phyloP scores from a whole-genome alignment of 805 yeast species.

The Geotrichum ghanense region DNA sequence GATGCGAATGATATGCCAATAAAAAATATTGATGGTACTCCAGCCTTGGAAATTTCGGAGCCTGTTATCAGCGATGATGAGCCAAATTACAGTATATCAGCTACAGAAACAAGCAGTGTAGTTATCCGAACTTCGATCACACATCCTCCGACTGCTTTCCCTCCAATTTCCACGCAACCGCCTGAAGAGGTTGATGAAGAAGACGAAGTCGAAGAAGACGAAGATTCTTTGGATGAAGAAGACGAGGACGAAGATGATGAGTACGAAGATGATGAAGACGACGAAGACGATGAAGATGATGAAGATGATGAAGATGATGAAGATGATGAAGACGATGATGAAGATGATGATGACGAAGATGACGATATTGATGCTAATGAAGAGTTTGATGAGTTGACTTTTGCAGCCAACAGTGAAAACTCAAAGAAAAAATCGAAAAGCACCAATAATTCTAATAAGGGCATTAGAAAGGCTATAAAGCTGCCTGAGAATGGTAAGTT shows the following conservation, averaged over 20 bases:
- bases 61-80: too few species aligned
- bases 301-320: slow-evolving; percentile 4
- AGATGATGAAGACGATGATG: slow-evolving; percentile 5
- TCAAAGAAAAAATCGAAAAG: too few species aligned
- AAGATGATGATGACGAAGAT: slow-evolving; percentile 6
- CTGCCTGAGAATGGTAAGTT: too few species aligned
- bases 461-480: too few species aligned
- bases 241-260: slow-evolving; percentile 3
- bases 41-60: too few species aligned
- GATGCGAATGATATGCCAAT: too few species aligned
- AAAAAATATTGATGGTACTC: too few species aligned
- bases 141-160: too few species aligned
- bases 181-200: slow-evolving; percentile 6
- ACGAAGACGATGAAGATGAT: slow-evolving; percentile 5
- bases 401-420: too few species aligned
- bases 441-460: too few species aligned
- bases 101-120: neutral
- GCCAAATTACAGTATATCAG: neutral
- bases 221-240: slow-evolving; percentile 6
- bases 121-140: neutral
- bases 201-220: slow-evolving; percentile 6
- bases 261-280: slow-evolving; percentile 2
- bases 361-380: slow-evolving; percentile 2
- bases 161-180: too few species aligned
- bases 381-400: too few species aligned